Base-by-base conservation (phyloP, 2,329 filamentous ascomycete genomes). In the Fusarium chaquense region DNA sequence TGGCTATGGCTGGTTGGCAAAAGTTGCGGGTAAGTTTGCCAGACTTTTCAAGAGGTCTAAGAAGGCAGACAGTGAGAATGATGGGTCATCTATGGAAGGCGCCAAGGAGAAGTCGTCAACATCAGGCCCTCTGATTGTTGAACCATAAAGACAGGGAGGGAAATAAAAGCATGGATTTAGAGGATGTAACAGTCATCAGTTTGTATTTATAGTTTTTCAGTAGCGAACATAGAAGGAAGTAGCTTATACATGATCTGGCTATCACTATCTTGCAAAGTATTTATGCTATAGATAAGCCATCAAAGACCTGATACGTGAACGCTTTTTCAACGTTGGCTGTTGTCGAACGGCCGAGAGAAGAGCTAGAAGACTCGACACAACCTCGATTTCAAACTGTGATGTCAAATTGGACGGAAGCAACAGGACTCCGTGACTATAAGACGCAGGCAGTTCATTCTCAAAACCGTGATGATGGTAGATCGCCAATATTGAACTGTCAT, bases 391-490 rank as follows among this genome's bases (percentile, higher is more conserved):
- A 2, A 65, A 47, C 1, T 28, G 5, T 4, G 65, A 36, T 1
- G 50, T 41, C 4, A 61, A 38, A 0, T 2, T 15, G 1, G 3
- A 3, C 0, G 43, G 59, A 5, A 68, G 35, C 2, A 69, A 38
- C 6, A 68, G 2, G 12, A 54, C 11, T 0, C 65, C 65, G 9
- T 60, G 44, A 3, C 32, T 65, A 1, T 54, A 54, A 3, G 40
- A 18, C 4, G 12, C 3, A 8, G 54, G 52, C 0, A 68, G 9
- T 15, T 52, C 52, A 4, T 26, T 53, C 8, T 68, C 65, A 6
- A 65, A 68, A 5, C 65, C 65, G 0, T 40, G 40, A 1, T 65
- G 65, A 2, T 68, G 52, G 2, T 69, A 68, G 0, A 69, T 35
- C 16, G 65, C 65, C 20, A 36, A 3, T 12, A 44, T 32, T 11